Evolutionary conservation across 108 stramenopile genomes (phyloP).

Genomic region (Epipyxis sp.): DNA sequence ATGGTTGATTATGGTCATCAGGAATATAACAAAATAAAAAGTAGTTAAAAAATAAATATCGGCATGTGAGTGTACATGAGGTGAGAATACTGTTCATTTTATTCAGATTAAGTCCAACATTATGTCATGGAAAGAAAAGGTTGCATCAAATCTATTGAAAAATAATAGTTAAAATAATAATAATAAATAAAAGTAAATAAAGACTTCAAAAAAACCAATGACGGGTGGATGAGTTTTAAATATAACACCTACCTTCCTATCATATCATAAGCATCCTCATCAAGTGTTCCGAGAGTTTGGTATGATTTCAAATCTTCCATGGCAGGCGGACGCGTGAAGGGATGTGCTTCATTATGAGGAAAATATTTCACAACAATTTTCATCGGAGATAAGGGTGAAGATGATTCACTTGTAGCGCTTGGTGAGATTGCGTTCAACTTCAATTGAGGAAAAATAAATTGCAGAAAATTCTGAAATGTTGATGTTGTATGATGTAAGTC

Average conservation of each 20-base stretch:
- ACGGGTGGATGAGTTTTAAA: neutral
- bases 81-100: too few relatives aligned
- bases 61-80: too few relatives aligned
- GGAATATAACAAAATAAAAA: too few relatives aligned
- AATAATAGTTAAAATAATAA: too few relatives aligned
- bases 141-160: neutral
- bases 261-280: neutral
- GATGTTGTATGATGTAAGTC: neutral
- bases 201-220: neutral
- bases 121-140: neutral
- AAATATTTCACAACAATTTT: neutral
- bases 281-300: conserved; percentile 15
- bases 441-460: conserved; percentile 21
- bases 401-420: neutral
- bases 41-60: too few relatives aligned
- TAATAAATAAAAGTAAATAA: too few relatives aligned
- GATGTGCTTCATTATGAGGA: neutral
- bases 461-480: neutral
- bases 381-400: too few relatives aligned
- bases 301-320: neutral
- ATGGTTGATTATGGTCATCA: too few relatives aligned
- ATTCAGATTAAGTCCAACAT: too few relatives aligned
- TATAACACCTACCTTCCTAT: neutral
- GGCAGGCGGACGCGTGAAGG: neutral
- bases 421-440: neutral